Base-by-base conservation (phyloP, 2,329 filamentous ascomycete genomes). In the Venturia pyrina region DNA sequence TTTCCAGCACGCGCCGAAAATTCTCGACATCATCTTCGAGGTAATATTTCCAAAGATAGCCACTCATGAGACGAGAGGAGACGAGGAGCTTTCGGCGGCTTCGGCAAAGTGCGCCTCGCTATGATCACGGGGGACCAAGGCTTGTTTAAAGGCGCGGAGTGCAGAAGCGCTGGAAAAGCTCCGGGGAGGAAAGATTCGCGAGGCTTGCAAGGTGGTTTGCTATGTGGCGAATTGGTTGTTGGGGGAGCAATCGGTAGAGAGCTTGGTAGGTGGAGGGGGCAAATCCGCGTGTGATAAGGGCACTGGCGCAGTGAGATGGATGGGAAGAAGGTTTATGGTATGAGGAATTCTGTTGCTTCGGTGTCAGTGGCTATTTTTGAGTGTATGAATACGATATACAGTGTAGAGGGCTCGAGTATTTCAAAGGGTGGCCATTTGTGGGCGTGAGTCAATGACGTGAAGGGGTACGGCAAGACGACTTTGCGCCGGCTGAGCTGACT, bases 1-100 rank as follows among this genome's bases (percentile, higher is more conserved):
- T 86, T 74, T 88, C 88, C 84, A 99, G 85, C 75, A 96, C 85
- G 81, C 89, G 89, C 81, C 90, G 89, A 85, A 99, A 98, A 75
- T 82, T 87, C 77, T 96, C 93, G 87, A 96, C 89, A 87, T 99
- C 92, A 85, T 97, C 90, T 87, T 97, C 89, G 83, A 96, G 89
- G 78, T 93, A 98, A 77, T 86, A 91, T 85, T 92, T 93, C 93
- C 93, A 97, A 78, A 99, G 87, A 85, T 89, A 86, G 82, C 92
- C 89, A 88, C 91, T 98, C 93, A 98, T 95, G 87, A 86, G 87
- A 75, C 70, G 70, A 71, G 69, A 70, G 68, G 68, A 69, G 59
- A 66, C 68, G 72, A 74, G 73, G 74, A 74, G 70, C 67, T 73
- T 75, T 80, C 79, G 77, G 74, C 76, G 78, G 78, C 79, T 81